Base-by-base conservation (phyloP, 345 rosid genomes). In the Linum trigynum region DNA sequence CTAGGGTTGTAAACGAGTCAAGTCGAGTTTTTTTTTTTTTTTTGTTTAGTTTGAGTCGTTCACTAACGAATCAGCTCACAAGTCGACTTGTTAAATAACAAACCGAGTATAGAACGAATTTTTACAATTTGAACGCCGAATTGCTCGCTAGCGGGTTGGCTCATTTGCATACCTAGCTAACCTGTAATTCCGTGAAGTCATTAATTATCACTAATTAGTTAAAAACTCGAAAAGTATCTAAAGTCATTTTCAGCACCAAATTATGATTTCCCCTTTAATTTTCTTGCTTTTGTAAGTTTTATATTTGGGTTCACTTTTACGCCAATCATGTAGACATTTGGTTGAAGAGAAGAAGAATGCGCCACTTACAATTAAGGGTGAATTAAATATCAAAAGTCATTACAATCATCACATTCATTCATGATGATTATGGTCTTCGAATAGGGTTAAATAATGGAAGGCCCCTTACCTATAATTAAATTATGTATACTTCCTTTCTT, bases 171-270 rank as follows among this genome's bases (percentile, higher is more conserved):
- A 23, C 32, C 32, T 23, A 23, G 32, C 32, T 23, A 23, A 23
- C 32, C 32, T 23, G 32, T 23, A 23, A 23, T 23, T 23, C 32
- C 32, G 32, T 23, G 32, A 23, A 23, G 32, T 23, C 32, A 23
- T 23, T 23, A 23, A 55, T 32, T 41, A 38, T 39, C 35, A 58
- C 3, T 23, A 10, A 16, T 57, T 59, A 16, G 1, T 68, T 61
- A 69, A 72, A 64, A 57, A 15, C 42, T 35, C 38, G 57, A 41
- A 15, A 15, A 63, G 69, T 69, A 69, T 72, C 74, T 36, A 5
- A 58, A 38, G 67, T 62, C 61, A 32, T 61, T 35, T 17, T 55
- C 58, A 11, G 16, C 16, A 5, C 4, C 5, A 55, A 55, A 61
- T 42, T 57, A 66, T 59, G 15, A 9, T 58, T 40, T 53, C 2